Evolutionary conservation across 768 basidiomycete genomes (phyloP).

Genomic region (Leccinum olivaceopallidum): DNA sequence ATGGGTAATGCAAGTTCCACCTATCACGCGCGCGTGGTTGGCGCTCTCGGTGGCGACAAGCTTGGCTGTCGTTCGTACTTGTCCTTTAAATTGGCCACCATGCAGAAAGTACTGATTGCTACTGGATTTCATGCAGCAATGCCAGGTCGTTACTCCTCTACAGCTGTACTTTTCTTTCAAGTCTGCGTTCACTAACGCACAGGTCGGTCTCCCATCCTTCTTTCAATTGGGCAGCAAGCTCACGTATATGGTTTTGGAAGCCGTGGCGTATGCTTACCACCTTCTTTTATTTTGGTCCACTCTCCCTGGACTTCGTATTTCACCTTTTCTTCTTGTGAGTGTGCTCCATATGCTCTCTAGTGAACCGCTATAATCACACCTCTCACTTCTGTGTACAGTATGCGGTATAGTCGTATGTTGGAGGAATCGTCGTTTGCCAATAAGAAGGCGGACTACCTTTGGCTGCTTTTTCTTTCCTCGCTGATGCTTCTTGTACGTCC

Average conservation of each 20-base stretch:
- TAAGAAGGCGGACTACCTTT: slow-evolving; percentile 90
- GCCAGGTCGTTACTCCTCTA: slow-evolving; percentile 83
- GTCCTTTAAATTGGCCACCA: not conserved
- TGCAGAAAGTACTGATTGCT: slow-evolving; percentile 5
- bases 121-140: slow-evolving; percentile 62
- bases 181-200: slow-evolving; percentile 76
- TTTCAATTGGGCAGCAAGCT: slow-evolving; percentile 8
- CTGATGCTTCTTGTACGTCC: slow-evolving; percentile 77
- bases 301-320: slow-evolving; percentile 93
- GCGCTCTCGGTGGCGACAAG: slow-evolving; percentile 76
- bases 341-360: not conserved
- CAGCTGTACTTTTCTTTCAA: slow-evolving; percentile 94
- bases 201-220: slow-evolving; percentile 41
- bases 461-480: slow-evolving; percentile 85
- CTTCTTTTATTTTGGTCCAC: slow-evolving; percentile 94
- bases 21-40: slow-evolving; percentile 88
- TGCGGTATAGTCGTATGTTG: slow-evolving; percentile 95
- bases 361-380: not conserved
- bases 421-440: slow-evolving; percentile 97
- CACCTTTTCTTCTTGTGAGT: slow-evolving; percentile 98
- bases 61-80: slow-evolving; percentile 75
- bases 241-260: slow-evolving; percentile 40
- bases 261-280: slow-evolving; percentile 88
- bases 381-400: slow-evolving; percentile 47
- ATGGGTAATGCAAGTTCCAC: slow-evolving; percentile 90